Evolutionary conservation across 2,329 filamentous ascomycete species (phyloP).

Genomic region (Escovopsis sp.): DNA sequence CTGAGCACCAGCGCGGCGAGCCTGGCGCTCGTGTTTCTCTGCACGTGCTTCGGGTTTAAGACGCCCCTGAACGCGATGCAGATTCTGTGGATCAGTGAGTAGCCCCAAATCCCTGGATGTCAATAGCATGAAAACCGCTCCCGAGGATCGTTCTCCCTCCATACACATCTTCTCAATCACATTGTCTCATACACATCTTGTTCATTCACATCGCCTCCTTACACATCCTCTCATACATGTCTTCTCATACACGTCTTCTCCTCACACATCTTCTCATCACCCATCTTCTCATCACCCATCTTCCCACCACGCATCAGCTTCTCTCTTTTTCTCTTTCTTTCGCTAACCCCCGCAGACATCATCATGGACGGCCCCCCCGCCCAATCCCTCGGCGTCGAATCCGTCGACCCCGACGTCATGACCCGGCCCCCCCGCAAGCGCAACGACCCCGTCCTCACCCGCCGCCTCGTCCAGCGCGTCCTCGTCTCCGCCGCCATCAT

Average conservation of each 20-base stretch:
- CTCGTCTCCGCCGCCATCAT: slow-evolving; percentile 78
- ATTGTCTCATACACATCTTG: too few relatives aligned
- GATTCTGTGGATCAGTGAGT: slow-evolving; percentile 97
- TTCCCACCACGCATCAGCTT: too few relatives aligned
- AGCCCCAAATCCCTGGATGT: too few relatives aligned
- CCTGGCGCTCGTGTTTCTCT: slow-evolving; percentile 77
- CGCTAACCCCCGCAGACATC: slow-evolving; percentile 50
- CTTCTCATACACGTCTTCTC: too few relatives aligned
- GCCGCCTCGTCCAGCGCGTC: slow-evolving; percentile 65
- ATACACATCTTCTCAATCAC: too few relatives aligned
- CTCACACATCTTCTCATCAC: too few relatives aligned
- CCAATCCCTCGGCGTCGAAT: slow-evolving; percentile 90
- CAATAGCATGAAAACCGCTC: too few relatives aligned
- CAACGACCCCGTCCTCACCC: slow-evolving; percentile 82
- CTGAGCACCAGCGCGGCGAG: slow-evolving; percentile 93
- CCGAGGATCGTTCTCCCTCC: too few relatives aligned
- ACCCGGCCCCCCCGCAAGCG: slow-evolving; percentile 69
- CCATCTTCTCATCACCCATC: too few relatives aligned
- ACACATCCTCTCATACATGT: too few relatives aligned
- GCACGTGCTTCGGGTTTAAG: slow-evolving; percentile 82
- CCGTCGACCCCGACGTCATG: slow-evolving; percentile 90
- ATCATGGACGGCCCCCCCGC: slow-evolving; percentile 98
- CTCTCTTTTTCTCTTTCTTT: not conserved
- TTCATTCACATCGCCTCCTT: too few relatives aligned
- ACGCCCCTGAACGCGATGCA: slow-evolving; percentile 98